phyloP scores from a whole-genome alignment of 208 protist species.

The Leishmania tropica region DNA sequence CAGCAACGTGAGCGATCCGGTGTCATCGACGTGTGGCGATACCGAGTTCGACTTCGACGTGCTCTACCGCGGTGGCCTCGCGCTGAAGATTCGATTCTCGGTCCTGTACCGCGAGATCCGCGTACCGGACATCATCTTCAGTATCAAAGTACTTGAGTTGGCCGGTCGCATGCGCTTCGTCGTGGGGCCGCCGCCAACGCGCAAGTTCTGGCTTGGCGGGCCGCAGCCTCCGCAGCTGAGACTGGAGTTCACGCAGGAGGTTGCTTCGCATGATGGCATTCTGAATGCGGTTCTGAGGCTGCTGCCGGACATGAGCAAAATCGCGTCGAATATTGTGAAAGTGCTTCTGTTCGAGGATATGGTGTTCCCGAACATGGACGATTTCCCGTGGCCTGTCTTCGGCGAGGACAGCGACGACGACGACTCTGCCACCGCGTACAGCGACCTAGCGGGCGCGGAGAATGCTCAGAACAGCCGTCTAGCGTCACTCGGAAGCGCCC shows the following conservation, averaged over 20 bases:
- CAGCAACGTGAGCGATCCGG: conserved; percentile 60
- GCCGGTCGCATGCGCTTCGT: conserved; percentile 72
- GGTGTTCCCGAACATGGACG: conserved; percentile 78
- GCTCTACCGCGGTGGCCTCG: conserved; percentile 81
- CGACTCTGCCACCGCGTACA: conserved; percentile 4
- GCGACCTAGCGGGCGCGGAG: conserved; percentile 2
- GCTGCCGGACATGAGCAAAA: conserved; percentile 72
- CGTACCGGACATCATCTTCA: conserved; percentile 78
- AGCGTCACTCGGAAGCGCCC: neutral
- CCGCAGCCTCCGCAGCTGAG: conserved; percentile 65
- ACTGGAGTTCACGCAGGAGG: conserved; percentile 79
- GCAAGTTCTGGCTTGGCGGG: conserved; percentile 77
- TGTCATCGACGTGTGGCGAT: conserved; percentile 56
- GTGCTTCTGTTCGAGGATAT: conserved; percentile 85
- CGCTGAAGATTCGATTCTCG: conserved; percentile 66
- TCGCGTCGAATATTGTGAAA: conserved; percentile 73
- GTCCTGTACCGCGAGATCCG: conserved; percentile 64
- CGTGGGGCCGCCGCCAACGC: conserved; percentile 73
- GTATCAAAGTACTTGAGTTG: conserved; percentile 76
- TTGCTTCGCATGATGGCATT: conserved; percentile 71
- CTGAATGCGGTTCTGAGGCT: conserved; percentile 64
- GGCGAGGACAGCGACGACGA: conserved; percentile 30
- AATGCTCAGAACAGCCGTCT: neutral
- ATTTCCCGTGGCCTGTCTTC: conserved; percentile 75
- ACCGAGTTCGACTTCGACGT: conserved; percentile 86